Base-by-base conservation (phyloP, 1,139 yeast species). In the Kodamaea arcana region DNA sequence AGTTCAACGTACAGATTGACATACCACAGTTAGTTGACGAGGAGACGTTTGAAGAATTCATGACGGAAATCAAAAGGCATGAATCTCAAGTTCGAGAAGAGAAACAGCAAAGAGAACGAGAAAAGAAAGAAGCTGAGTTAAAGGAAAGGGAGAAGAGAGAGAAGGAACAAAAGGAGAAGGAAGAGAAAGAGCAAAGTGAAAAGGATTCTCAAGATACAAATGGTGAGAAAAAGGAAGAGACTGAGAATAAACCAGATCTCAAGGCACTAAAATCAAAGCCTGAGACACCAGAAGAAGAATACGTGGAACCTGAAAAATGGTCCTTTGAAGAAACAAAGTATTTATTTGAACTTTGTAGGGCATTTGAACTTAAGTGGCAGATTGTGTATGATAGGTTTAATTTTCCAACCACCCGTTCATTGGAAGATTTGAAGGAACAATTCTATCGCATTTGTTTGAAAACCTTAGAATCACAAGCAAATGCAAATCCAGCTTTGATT, bases 361-460 rank as follows among this genome's bases (percentile, higher is more conserved):
- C 71, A 2, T 90, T 76, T 52, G 97, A 92, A 52, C 68, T 92
- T 50, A 76, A 94, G 44, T 92, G 98, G 97, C 76, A 83, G 9
- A 80, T 88, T 1, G 77, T 92, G 10, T 69, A 75, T 42, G 98
- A 92, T 51, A 65, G 97, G 43, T 90, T 80, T 55, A 66, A 65
- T 17, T 73, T 56, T 37, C 52, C 51, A 2, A 41, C 49, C 4
- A 34, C 42, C 15, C 60, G 85, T 25, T 50, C 72, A 0, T 48
- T 84, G 28, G 98, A 90, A 50, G 97, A 88, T 44, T 60, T 92
- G 37, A 88, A 88, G 48, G 87, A 80, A 36, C 81, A 90, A 32
- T 87, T 85, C 55, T 94, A 90, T 52, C 48, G 65, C 16, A 48
- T 69, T 10, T 56, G 65, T 34, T 54, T 54, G 33, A 79, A 46